Conservation (phyloP, 1,139 yeast species). For the Protomyces inundatus region DNA sequence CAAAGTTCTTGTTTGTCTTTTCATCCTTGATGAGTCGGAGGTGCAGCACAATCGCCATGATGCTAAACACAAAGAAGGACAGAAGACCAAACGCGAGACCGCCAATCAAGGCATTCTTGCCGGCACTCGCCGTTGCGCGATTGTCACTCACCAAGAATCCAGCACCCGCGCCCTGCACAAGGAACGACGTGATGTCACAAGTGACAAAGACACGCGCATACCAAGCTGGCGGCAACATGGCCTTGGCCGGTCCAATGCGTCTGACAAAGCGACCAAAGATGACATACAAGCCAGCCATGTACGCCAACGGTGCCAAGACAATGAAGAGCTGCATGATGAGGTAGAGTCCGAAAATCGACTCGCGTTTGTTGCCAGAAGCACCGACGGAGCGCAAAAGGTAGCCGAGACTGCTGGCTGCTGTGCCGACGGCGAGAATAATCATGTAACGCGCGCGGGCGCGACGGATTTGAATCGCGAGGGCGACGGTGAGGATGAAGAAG, state of each 20-base stretch:
- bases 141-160: conserved; percentile 38
- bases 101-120: conserved; percentile 33
- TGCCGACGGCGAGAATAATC: conserved; percentile 11
- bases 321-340: conserved; percentile 18
- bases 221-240: not conserved
- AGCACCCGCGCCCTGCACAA: conserved; percentile 47
- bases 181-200: conserved; percentile 45
- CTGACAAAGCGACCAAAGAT: conserved; percentile 20
- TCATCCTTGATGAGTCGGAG: not conserved
- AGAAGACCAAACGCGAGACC: conserved; percentile 41
- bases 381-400: conserved; percentile 12
- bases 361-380: not conserved
- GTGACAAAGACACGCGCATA: conserved; percentile 40
- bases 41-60: conserved; percentile 29
- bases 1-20: not conserved
- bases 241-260: not conserved
- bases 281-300: conserved; percentile 21
- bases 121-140: conserved; percentile 24
- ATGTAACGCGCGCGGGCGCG: conserved; percentile 3
- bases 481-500: conserved; percentile 4
- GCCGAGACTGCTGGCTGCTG: conserved; percentile 7
- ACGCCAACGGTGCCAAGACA: conserved; percentile 21
- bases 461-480: not conserved
- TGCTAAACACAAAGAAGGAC: conserved; percentile 40
- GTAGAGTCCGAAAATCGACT: conserved; percentile 2